phyloP scores from a whole-genome alignment of 1,284 basidiomycete species.

The Ustilago tritici region DNA sequence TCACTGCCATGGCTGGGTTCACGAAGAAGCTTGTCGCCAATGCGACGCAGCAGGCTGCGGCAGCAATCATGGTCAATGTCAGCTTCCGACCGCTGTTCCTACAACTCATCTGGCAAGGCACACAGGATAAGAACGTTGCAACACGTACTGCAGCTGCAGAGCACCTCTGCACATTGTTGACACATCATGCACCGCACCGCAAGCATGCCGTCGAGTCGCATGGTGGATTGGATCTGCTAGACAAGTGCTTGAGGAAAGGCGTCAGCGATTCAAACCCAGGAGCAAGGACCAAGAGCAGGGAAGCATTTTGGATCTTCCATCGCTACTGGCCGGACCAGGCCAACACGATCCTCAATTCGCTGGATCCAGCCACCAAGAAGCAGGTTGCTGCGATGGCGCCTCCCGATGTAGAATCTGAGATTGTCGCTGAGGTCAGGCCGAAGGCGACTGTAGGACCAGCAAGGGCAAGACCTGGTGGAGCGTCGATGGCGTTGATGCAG shows the following conservation, averaged over 20 bases:
- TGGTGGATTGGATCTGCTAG: constrained; percentile 74
- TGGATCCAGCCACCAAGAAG: constrained; percentile 81
- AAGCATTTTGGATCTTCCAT: constrained; percentile 84
- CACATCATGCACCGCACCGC: constrained; percentile 62
- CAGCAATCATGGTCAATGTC: constrained; percentile 78
- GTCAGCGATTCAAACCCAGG: constrained; percentile 83
- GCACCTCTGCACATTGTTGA: constrained; percentile 68
- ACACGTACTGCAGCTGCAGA: constrained; percentile 77
- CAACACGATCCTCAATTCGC: constrained; percentile 75
- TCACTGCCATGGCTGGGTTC: constrained; percentile 87
- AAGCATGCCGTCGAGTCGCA: constrained; percentile 67
- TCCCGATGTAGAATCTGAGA: constrained; percentile 26
- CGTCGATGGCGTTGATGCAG: constrained; percentile 62
- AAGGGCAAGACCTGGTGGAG: constrained; percentile 40
- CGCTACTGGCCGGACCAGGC: constrained; percentile 81
- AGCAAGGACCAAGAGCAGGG: constrained; percentile 81
- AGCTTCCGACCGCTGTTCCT: constrained; percentile 79
- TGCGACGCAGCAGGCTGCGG: constrained; percentile 82
- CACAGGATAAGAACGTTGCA: constrained; percentile 88
- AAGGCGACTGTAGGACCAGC: constrained; percentile 28
- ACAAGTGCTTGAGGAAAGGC: constrained; percentile 79
- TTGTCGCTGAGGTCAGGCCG: constrained; percentile 32
- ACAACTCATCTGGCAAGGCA: constrained; percentile 77
- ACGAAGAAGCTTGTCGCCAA: constrained; percentile 96
- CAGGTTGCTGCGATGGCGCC: constrained; percentile 79